Evolutionary conservation across 495 filamentous ascomycete genomes (phyloP), one percentile per base, ranked within the genome.

Genomic region (Neurospora sp.): DNA sequence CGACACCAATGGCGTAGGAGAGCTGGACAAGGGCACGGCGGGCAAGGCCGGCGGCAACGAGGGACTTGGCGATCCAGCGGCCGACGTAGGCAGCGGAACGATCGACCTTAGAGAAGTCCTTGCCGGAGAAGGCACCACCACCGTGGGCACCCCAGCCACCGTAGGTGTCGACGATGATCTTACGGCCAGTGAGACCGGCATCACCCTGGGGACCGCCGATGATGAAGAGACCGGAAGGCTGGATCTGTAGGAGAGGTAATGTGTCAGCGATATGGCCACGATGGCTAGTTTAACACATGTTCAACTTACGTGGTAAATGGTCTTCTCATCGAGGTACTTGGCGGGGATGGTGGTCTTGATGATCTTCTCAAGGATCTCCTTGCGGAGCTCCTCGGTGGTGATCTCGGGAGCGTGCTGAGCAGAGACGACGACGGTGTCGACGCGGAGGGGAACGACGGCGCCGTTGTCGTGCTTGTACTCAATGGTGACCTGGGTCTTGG

Each of bases 131-230:
- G 83, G 96, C 96, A 89, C 96, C 96, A 86, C 96, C 96, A 89
- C 96, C 96, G 88, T 99, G 96, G 77, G 96, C 96, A 86, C 96
- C 96, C 96, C 96, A 99, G 79, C 96, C 96, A 87, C 96, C 96
- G 87, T 99, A 99, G 84, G 96, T 98, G 86, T 99, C 96, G 82
- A 99, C 96, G 80, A 99, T 99, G 89, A 99, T 99, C 90, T 99
- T 99, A 82, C 96, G 94, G 83, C 96, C 96, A 75, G 96, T 99
- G 70, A 99, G 89, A 89, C 96, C 96, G 79, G 96, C 96, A 80
- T 99, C 96, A 89, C 96, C 96, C 87, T 99, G 96, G 74, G 96
- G 96, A 79, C 96, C 96, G 86, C 96, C 96, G 77, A 99, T 99
- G 87, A 98, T 93, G 89, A 99, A 99, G 73, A 93, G 92, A 75